Evolutionary conservation across 345 rosid species (phyloP).

Genomic region (Rubroshorea leprosula): DNA sequence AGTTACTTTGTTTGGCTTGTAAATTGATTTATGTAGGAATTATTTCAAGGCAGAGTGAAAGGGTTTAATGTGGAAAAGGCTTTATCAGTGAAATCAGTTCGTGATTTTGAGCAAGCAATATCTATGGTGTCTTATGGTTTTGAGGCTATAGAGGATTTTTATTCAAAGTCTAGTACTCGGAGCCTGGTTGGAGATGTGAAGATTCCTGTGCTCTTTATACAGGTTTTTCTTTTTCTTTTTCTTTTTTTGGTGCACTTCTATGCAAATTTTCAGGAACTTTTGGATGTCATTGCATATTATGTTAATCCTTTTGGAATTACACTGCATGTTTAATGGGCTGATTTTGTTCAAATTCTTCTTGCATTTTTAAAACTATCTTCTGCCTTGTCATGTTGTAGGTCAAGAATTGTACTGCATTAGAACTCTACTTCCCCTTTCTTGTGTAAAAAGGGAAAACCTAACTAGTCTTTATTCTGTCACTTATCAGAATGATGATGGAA

Average conservation of each 20-base stretch:
- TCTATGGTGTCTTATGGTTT: slow-evolving; percentile 85
- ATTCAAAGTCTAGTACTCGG: slow-evolving; percentile 66
- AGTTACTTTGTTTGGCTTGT: slow-evolving; percentile 13
- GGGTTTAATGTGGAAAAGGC: slow-evolving; percentile 85
- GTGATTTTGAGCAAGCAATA: slow-evolving; percentile 83
- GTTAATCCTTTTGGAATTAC: no score
- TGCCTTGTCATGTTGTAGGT: not conserved
- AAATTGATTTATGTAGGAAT: slow-evolving; percentile 43
- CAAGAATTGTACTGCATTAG: not conserved
- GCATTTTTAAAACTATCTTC: not conserved
- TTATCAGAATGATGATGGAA: slow-evolving; percentile 65
- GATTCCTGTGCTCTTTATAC: slow-evolving; percentile 90
- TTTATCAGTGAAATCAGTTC: slow-evolving; percentile 65
- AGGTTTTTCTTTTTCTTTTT: slow-evolving; percentile 39
- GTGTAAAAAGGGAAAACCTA: slow-evolving; percentile 5
- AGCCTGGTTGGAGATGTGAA: slow-evolving; percentile 62
- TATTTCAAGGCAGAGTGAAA: slow-evolving; percentile 79
- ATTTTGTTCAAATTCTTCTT: not conserved
- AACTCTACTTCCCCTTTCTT: not conserved
- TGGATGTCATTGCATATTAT: no score
- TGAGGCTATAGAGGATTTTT: slow-evolving; percentile 70
- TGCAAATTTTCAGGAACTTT: not conserved
- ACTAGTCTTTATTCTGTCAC: slow-evolving; percentile 23
- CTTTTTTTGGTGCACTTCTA: not conserved
- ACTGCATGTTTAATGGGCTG: not conserved